Base-by-base conservation (phyloP, 2,329 filamentous ascomycete species). In the Epichloe uncinata region DNA sequence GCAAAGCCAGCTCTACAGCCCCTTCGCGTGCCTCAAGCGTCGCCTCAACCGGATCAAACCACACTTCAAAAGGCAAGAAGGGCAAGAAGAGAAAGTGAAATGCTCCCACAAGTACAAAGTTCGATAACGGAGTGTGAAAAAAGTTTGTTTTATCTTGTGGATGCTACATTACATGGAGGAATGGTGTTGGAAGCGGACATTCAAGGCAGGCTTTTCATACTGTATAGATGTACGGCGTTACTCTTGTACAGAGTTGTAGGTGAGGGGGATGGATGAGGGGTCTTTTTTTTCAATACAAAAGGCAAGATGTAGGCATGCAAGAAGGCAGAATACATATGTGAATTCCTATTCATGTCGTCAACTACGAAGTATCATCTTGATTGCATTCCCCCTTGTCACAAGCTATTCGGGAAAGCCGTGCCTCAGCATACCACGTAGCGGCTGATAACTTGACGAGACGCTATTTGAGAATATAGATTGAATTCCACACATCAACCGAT, bases 21-120 rank as follows among this genome's bases (percentile, higher is more conserved):
- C 85, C 84, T 0, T 96, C 90, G 20, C 79, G 93, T 55, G 90
- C 90, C 15, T 91, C 84, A 5, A 97, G 93, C 64, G 88, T 96
- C 26, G 81, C 79, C 34, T 95, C 90, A 1, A 87, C 78, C 42
- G 77, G 74, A 37, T 85, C 84, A 5, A 58, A 60, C 50, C 53
- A 69, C 59, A 63, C 63, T 60, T 69, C 78, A 61, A 81, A 80
- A 56, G 56, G 60, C 30, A 69, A 67, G 59, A 68, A 68, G 56
- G 62, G 57, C 41, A 63, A 56, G 43, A 55, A 60, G 53, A 64
- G 63, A 61, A 66, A 63, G 55, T 64, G 48, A 54, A 16, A 18
- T n/a, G n/a, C 38, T 26, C 45, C 52, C 13, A 35, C 46, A 40
- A n/a, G 11, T 36, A 16, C 16, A 8, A 22, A 6, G 15, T 18